Evolutionary conservation across 2,329 filamentous ascomycete species (phyloP), one percentile per base, ranked within the genome.

Genomic region (Aspergillus flavus): DNA sequence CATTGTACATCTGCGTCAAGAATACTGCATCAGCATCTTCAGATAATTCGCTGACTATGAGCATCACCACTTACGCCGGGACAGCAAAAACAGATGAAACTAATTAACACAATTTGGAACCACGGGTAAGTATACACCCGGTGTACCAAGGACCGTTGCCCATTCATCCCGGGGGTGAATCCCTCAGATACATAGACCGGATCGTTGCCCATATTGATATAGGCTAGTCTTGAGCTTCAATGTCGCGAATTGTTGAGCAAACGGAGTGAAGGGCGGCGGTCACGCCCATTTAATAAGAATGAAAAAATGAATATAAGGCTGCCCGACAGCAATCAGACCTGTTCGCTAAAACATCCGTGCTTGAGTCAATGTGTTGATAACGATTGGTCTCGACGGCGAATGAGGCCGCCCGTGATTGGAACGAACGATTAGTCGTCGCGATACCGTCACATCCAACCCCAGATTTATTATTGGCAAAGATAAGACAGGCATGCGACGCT

Each of bases 31-130:
- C 46, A 34, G 50, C 12, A 34, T 26, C 4, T 16, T 23, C 39
- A 9, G 23, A 21, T 5, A 4, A 7, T 4, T 26, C 12, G 28
- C n/a, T 23, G 19, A 9, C 16, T n/a, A 14, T 1, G 19, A 2
- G 23, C 36, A 61, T 28, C 4, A 30, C 0, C 16, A 57, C 67
- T 45, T 34, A 70, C 59, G 4, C 76, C 81, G 57, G 81, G 81
- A 39, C 80, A 77, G 59, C 81, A 84, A 67, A 84, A 83, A 66
- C 80, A 83, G 58, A 84, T 83, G 57, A 83, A 74, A 69, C 80
- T 81, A 61, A 84, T 83, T 57, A 84, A 73, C 2, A 81, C 30
- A 55, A 84, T 82, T 68, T 84, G 82, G 48, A 80, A 79, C 82
- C 81, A 84, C 16, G 79, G 78, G 64, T 83, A 73, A 7, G 59